A percentile compares a stretch with the other conserved stretches of the same genome.
These are phyloP conservation scores for Podospora pseudopauciseta DNA, from an alignment of 495 filamentous ascomycete genomes.

Conservation along the genomic window DNA sequence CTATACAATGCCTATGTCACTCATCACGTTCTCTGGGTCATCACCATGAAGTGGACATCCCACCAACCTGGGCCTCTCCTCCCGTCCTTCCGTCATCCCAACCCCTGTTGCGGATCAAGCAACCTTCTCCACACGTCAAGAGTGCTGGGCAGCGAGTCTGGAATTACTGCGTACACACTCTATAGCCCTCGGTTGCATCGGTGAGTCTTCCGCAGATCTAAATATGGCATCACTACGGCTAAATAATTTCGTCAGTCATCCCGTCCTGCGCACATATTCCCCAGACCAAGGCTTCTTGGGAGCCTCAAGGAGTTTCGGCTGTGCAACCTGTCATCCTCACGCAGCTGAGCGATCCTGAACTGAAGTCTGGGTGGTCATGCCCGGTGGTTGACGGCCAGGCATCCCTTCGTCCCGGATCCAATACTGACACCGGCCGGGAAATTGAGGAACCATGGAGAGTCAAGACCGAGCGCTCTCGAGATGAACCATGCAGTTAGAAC, in stretches of 20 bases:
- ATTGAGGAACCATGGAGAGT: conserved; percentile 6
- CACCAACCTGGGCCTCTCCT: background rate
- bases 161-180: background rate
- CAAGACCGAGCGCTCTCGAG: conserved; percentile 11
- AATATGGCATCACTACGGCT: conserved; percentile 9
- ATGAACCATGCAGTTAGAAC: background rate
- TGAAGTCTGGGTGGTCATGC: background rate
- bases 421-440: background rate
- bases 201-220: background rate
- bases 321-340: background rate
- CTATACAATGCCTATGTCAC: background rate
- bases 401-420: background rate
- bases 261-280: background rate
- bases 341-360: background rate
- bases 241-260: background rate
- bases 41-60: background rate
- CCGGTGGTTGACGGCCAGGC: background rate
- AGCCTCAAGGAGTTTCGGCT: background rate
- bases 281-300: background rate
- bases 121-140: background rate
- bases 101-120: background rate
- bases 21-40: background rate
- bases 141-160: background rate
- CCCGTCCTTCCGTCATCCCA: background rate
- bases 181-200: background rate